A percentile compares a stretch with the other conserved stretches of the same genome.
Evolutionary conservation across 441 rosid genomes (phyloP).

Genomic region (Croton setiger): DNA sequence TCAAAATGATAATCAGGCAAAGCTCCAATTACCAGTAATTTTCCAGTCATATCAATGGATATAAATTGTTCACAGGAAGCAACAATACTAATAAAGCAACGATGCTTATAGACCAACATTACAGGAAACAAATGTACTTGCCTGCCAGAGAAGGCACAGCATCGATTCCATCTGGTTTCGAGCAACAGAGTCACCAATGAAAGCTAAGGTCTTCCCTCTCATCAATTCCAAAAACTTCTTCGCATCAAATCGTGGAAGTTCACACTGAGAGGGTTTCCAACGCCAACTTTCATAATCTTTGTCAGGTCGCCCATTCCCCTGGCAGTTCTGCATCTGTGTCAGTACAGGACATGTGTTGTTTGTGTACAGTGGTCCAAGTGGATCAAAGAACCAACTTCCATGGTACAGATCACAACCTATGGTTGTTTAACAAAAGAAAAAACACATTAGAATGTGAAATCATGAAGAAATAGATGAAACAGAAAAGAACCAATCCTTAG

Average conservation of each 20-base stretch:
- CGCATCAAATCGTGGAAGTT: slow-evolving; percentile 88
- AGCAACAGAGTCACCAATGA: slow-evolving; percentile 92
- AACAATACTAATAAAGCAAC: neutral
- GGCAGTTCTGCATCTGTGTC: slow-evolving; percentile 98
- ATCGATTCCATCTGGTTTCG: slow-evolving; percentile 98
- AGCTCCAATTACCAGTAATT: too few relatives aligned
- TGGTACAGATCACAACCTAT: slow-evolving; percentile 80
- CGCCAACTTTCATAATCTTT: slow-evolving; percentile 90
- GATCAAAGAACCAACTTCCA: slow-evolving; percentile 88
- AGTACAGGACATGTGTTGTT: slow-evolving; percentile 87
- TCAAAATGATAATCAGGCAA: neutral
- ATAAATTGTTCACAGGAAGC: neutral
- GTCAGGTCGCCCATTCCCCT: slow-evolving; percentile 96
- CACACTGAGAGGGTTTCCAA: slow-evolving; percentile 84
- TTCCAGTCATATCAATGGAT: neutral
- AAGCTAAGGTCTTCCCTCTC: slow-evolving; percentile 91
- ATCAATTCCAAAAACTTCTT: slow-evolving; percentile 81
- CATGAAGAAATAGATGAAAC: neutral
- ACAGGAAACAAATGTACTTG: slow-evolving; percentile 29
- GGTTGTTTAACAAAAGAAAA: slow-evolving; percentile 12
- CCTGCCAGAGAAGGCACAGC: slow-evolving; percentile 99
- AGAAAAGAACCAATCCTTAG: neutral
- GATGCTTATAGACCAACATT: neutral
- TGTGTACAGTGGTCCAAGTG: slow-evolving; percentile 68
- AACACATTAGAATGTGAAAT: slow-evolving; percentile 12